phyloP scores from a whole-genome alignment of 2,329 filamentous ascomycete species.

The Cucurbitaria berberidis region DNA sequence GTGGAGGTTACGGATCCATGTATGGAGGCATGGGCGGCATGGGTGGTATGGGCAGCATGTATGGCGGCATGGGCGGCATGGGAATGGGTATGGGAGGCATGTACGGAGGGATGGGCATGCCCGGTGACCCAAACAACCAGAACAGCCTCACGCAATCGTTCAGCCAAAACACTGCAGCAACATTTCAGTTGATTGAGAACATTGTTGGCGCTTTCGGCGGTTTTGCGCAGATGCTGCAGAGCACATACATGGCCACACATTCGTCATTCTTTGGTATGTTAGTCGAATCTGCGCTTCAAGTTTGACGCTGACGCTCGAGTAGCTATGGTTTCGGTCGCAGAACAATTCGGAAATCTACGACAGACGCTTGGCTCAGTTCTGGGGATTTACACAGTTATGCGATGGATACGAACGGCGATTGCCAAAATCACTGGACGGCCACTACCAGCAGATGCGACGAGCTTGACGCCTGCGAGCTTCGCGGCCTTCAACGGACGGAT shows the following conservation, averaged over 20 bases:
- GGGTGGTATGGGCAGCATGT: conserved; percentile 56
- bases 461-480: conserved; percentile 89
- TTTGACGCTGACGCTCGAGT: conserved; percentile 17
- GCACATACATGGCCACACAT: conserved; percentile 99
- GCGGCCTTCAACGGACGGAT: conserved; percentile 80
- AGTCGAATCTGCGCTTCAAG: neutral
- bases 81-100: conserved; percentile 44
- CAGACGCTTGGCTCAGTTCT: conserved; percentile 92
- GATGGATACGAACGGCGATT: conserved; percentile 90
- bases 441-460: conserved; percentile 81
- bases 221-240: conserved; percentile 98
- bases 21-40: conserved; percentile 51
- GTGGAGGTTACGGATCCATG: conserved; percentile 51
- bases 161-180: conserved; percentile 91
- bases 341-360: conserved; percentile 92
- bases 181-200: conserved; percentile 97
- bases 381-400: conserved; percentile 93
- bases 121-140: conserved; percentile 77
- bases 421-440: conserved; percentile 93
- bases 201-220: conserved; percentile 96
- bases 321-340: conserved; percentile 97
- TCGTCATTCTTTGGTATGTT: conserved; percentile 93
- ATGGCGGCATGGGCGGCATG: conserved; percentile 51
- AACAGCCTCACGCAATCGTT: conserved; percentile 96
- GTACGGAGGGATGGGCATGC: conserved; percentile 48